phyloP scores from a whole-genome alignment of 148 eudicot species.

The Euryodendron excelsum region DNA sequence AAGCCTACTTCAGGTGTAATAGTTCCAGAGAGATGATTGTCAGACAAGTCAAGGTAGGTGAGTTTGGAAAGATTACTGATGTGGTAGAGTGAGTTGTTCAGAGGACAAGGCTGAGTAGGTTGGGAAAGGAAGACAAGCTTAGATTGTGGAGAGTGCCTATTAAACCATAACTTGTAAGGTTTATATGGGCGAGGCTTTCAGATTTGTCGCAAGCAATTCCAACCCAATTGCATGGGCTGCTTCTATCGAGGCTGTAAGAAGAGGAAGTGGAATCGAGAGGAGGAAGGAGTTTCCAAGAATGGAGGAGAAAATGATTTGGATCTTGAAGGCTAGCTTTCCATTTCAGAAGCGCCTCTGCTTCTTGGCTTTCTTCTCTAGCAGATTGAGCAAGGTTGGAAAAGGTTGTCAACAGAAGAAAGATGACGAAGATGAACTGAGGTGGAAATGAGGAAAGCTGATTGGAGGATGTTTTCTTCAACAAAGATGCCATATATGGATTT shows the following conservation, averaged over 20 bases:
- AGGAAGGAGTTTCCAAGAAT: conserved; percentile 9
- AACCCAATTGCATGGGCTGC: too few relatives aligned
- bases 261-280: too few relatives aligned
- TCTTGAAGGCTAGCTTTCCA: conserved; percentile 24
- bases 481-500: too few relatives aligned
- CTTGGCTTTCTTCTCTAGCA: too few relatives aligned
- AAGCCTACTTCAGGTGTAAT: background rate
- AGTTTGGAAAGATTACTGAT: background rate
- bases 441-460: background rate
- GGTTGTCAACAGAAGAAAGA: too few relatives aligned
- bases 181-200: too few relatives aligned
- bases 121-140: background rate
- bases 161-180: conserved; percentile 2
- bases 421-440: background rate
- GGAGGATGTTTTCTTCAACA: too few relatives aligned
- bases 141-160: conserved; percentile 15
- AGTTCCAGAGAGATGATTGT: background rate
- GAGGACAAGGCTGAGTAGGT: background rate
- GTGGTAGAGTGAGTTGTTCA: background rate
- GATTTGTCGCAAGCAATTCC: too few relatives aligned
- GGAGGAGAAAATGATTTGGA: background rate
- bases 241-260: too few relatives aligned
- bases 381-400: too few relatives aligned
- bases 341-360: conserved; percentile 14
- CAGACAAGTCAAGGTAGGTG: background rate